These are phyloP conservation scores for Abelmoschus esculentus DNA, from an alignment of 345 rosid species.

Conservation along the genomic window DNA sequence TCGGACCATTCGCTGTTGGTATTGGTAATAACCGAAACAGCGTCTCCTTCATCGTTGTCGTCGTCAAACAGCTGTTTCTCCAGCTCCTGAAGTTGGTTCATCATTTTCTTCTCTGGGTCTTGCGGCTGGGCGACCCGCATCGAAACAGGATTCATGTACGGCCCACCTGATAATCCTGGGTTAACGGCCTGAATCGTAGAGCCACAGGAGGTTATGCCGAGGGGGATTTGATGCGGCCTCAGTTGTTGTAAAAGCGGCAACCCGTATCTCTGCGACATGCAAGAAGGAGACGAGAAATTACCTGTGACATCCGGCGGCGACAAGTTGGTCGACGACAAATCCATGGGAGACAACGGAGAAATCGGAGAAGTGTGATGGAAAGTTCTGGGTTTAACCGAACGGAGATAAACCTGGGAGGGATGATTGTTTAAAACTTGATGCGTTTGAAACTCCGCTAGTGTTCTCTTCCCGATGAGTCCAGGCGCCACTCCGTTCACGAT, in stretches of 20 bases:
- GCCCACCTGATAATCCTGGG: constrained; percentile 21
- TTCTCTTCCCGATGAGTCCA: constrained; percentile 49
- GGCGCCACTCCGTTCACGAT: constrained; percentile 41
- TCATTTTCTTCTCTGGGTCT: constrained; percentile 1
- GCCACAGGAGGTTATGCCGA: constrained; percentile 3
- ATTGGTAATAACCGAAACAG: neutral
- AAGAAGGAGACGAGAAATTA: constrained; percentile 17
- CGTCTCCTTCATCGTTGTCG: neutral
- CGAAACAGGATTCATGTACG: constrained; percentile 28
- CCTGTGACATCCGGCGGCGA: constrained; percentile 15
- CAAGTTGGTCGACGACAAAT: constrained; percentile 30
- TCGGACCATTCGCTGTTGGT: neutral
- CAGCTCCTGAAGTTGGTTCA: constrained; percentile 2
- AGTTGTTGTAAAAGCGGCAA: constrained; percentile 51
- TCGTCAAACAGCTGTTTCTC: constrained; percentile 1
- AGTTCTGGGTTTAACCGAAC: constrained; percentile 69
- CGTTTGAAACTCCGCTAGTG: constrained; percentile 58
- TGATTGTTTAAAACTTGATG: constrained; percentile 22
- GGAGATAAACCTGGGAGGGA: constrained; percentile 33
- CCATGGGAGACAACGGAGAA: constrained; percentile 35
- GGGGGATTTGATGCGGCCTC: constrained; percentile 21
- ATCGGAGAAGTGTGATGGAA: constrained; percentile 36
- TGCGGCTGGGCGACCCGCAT: neutral
- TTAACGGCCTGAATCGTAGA: constrained; percentile 10
- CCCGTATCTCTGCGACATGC: constrained; percentile 42